Evolutionary conservation across 257 asterid genomes (phyloP).

Genomic region (Scutellaria baicalensis): DNA sequence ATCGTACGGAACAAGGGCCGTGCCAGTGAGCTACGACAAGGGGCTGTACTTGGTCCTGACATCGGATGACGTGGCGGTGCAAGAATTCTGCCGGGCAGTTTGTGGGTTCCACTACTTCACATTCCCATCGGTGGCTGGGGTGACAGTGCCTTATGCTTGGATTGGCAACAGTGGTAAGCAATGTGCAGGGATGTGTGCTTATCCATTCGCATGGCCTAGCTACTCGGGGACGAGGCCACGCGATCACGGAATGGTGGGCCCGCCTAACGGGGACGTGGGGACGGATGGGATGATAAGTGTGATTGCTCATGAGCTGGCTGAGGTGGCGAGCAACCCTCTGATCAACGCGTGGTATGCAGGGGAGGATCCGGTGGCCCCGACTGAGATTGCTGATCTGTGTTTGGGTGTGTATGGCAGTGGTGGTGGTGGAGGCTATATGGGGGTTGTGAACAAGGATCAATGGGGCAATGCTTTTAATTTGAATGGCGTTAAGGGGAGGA

Average conservation of each 20-base stretch:
- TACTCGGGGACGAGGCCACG: conserved; percentile 24
- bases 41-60: conserved; percentile 59
- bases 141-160: conserved; percentile 72
- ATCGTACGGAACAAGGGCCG: not conserved
- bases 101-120: conserved; percentile 85
- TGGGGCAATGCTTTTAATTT: conserved; percentile 55
- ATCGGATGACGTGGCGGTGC: conserved; percentile 48
- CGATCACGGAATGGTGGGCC: conserved; percentile 26
- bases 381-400: conserved; percentile 72
- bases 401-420: conserved; percentile 70
- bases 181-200: conserved; percentile 72
- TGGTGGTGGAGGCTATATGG: conserved; percentile 64
- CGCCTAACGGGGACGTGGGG: conserved; percentile 64
- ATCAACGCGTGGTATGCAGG: conserved; percentile 81
- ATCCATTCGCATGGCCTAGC: conserved; percentile 58
- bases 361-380: conserved; percentile 61
- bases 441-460: conserved; percentile 45
- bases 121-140: conserved; percentile 56
- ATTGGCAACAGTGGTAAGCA: conserved; percentile 63
- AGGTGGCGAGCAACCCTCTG: conserved; percentile 62
- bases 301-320: conserved; percentile 77
- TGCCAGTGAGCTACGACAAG: conserved; percentile 39
- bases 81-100: conserved; percentile 68
- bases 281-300: conserved; percentile 82
- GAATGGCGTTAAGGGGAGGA: conserved; percentile 64